phyloP scores from a whole-genome alignment of 805 yeast species.

The Metschnikowia corniflorae region DNA sequence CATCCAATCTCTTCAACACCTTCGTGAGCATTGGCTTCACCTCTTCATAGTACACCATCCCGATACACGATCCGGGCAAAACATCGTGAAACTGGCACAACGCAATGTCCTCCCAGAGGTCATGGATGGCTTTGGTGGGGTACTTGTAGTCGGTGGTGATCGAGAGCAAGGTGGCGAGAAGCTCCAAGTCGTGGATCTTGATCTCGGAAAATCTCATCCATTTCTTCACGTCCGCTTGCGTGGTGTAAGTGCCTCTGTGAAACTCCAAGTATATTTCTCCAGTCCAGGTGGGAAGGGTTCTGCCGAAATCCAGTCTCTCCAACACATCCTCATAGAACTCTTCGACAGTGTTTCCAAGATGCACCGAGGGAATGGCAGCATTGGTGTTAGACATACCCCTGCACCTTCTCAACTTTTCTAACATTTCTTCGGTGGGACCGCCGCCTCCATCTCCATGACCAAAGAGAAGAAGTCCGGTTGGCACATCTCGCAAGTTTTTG shows the following conservation, averaged over 20 bases:
- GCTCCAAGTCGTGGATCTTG: conserved; percentile 81
- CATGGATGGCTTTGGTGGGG: conserved; percentile 65
- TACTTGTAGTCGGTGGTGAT: conserved; percentile 53
- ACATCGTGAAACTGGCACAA: conserved; percentile 96
- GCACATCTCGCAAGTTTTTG: conserved; percentile 76
- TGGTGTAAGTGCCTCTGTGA: conserved; percentile 95
- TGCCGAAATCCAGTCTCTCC: conserved; percentile 60
- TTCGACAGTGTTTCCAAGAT: conserved; percentile 73
- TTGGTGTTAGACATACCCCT: conserved; percentile 82
- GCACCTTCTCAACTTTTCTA: conserved; percentile 87
- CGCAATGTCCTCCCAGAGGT: conserved; percentile 83
- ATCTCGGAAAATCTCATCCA: conserved; percentile 75
- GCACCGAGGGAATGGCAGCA: conserved; percentile 77
- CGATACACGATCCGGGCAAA: conserved; percentile 95
- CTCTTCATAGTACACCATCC: conserved; percentile 78
- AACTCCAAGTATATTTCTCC: conserved; percentile 94
- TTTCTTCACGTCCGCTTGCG: conserved; percentile 84
- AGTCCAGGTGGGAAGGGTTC: conserved; percentile 75
- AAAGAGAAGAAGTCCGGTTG: conserved; percentile 73
- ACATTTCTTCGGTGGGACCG: conserved; percentile 92
- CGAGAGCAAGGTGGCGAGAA: conserved; percentile 74
- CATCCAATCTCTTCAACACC: conserved; percentile 51
- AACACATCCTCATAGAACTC: conserved; percentile 71
- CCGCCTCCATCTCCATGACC: conserved; percentile 99
- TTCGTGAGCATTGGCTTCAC: conserved; percentile 73